Conservation (phyloP, 768 basidiomycete species). For the Tulasnella sp. region DNA sequence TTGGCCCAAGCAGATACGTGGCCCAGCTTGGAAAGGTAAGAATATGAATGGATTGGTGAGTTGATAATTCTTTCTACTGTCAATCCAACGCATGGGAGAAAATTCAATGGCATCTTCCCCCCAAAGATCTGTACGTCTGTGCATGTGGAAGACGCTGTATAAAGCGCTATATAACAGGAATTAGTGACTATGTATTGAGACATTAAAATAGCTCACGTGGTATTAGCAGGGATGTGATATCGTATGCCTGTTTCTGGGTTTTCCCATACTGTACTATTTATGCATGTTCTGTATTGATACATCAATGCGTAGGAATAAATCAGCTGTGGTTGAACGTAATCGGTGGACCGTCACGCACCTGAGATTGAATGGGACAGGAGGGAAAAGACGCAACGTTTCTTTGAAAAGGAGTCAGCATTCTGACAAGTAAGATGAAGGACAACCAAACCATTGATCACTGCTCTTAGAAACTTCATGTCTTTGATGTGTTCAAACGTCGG, state of each 20-base stretch:
- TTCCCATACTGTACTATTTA: conserved; percentile 5
- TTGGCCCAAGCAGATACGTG: conserved; percentile 29
- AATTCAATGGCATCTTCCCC: conserved; percentile 65
- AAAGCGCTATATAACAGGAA: not conserved
- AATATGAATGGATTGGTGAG: conserved; percentile 43
- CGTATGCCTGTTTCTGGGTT: conserved; percentile 13
- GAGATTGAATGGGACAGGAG: conserved; percentile 27
- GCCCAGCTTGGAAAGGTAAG: conserved; percentile 62
- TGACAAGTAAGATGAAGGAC: not conserved
- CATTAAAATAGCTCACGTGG: not conserved
- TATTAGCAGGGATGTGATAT: conserved; percentile 15
- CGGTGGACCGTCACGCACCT: too few species aligned
- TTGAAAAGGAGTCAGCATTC: not conserved
- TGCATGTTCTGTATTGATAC: not conserved
- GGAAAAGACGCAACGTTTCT: conserved; percentile 44
- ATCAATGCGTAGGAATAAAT: not conserved
- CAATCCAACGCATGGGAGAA: conserved; percentile 66
- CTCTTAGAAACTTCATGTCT: conserved; percentile 51
- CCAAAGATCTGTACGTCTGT: conserved; percentile 38
- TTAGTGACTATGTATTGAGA: not conserved
- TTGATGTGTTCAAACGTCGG: conserved; percentile 46
- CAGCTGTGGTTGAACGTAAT: conserved; percentile 2
- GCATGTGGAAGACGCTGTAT: conserved; percentile 3
- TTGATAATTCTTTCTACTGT: conserved; percentile 26
- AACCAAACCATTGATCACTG: conserved; percentile 43